A percentile compares a stretch with the other conserved stretches of the same genome.
phyloP scores from a whole-genome alignment of 495 filamentous ascomycete genomes.

The Daldinia loculata region DNA sequence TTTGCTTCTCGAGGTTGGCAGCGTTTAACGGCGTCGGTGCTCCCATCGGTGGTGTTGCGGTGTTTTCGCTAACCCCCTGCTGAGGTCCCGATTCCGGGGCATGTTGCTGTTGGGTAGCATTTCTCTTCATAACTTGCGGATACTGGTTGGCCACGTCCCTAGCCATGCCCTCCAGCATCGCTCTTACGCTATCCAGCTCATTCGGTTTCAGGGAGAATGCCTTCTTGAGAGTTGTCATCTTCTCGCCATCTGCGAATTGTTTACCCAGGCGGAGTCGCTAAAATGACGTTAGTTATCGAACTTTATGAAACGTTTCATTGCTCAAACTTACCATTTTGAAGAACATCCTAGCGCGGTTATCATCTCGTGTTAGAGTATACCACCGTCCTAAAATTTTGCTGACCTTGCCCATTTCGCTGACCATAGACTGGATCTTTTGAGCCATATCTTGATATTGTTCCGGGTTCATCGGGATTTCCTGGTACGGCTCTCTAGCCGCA shows the following conservation, averaged over 20 bases:
- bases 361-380: conserved; percentile 55
- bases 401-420: conserved; percentile 48
- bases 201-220: conserved; percentile 65
- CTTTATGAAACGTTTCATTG: conserved; percentile 29
- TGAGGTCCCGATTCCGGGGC: conserved; percentile 30
- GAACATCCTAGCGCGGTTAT: conserved; percentile 54
- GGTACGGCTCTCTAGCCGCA: conserved; percentile 39
- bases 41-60: conserved; percentile 28
- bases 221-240: conserved; percentile 59
- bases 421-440: conserved; percentile 45
- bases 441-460: conserved; percentile 49
- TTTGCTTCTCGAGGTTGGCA: conserved; percentile 73
- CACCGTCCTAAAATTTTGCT: conserved; percentile 50
- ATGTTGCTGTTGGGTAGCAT: conserved; percentile 31
- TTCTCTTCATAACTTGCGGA: conserved; percentile 35
- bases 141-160: conserved; percentile 42
- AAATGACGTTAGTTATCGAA: conserved; percentile 14
- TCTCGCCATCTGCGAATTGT: conserved; percentile 66
- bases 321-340: conserved; percentile 55
- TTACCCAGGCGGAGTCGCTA: conserved; percentile 66
- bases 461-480: conserved; percentile 52
- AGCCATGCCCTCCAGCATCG: conserved; percentile 54
- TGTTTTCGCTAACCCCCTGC: conserved; percentile 31
- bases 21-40: conserved; percentile 66
- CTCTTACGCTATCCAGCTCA: conserved; percentile 62